Conservation (phyloP, 768 basidiomycete species). For the Rhodotorula sphaerocarpa region DNA sequence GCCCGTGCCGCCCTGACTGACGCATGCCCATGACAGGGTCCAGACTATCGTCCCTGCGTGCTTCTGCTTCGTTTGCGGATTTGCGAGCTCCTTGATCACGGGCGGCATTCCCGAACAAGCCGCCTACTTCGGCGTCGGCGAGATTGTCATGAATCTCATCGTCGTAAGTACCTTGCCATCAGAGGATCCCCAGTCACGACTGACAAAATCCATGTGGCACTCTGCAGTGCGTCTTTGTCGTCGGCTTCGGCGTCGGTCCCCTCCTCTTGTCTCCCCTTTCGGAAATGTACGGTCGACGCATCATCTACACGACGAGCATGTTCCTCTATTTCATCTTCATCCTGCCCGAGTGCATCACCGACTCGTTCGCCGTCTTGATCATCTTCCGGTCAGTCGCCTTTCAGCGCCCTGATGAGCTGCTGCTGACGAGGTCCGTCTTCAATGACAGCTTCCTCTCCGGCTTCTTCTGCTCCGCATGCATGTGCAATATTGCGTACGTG, state of each 20-base stretch:
- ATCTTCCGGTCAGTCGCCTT: constrained; percentile 40
- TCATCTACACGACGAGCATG: constrained; percentile 39
- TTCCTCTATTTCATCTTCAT: constrained; percentile 42
- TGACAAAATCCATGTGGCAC: too few species aligned
- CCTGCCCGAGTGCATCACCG: constrained; percentile 38
- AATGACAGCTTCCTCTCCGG: constrained; percentile 33
- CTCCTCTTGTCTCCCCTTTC: constrained; percentile 41
- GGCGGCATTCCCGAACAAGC: constrained; percentile 38
- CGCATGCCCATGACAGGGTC: constrained; percentile 9
- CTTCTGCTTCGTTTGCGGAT: constrained; percentile 40
- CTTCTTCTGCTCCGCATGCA: constrained; percentile 39
- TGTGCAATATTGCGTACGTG: constrained; percentile 40
- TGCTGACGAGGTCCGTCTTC: too few species aligned
- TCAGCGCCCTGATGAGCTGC: too few species aligned
- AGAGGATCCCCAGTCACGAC: too few species aligned
- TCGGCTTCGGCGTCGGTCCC: constrained; percentile 42
- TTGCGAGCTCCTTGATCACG: constrained; percentile 39
- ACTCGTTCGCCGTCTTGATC: constrained; percentile 39
- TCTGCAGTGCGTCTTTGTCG: constrained; percentile 28
- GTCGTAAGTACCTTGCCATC: neutral
- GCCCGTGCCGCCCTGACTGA: neutral
- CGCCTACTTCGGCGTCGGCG: constrained; percentile 31
- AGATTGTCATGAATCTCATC: constrained; percentile 22
- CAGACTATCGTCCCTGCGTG: constrained; percentile 19
- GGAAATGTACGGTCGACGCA: constrained; percentile 38